Evolutionary conservation across 2,329 filamentous ascomycete genomes (phyloP), one percentile per base, ranked within the genome.

Genomic region (Parascedosporium putredinis): DNA sequence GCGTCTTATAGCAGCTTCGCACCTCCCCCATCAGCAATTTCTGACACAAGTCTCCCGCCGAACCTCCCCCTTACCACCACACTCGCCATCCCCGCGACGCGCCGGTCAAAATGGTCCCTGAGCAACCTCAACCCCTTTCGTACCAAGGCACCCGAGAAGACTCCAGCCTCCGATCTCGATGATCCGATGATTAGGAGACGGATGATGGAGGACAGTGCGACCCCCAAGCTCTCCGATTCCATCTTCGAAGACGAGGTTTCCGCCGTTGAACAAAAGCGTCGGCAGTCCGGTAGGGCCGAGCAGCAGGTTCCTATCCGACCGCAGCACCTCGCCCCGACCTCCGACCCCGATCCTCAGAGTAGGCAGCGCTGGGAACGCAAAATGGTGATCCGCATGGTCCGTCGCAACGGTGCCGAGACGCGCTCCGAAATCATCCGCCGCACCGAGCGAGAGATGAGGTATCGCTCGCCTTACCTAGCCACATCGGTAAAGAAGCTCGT

Each of bases 401-500:
- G 75, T 48, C 77, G 77, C 53, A 73, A 84, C 45, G 84, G 85
- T 7, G 52, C 57, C 10, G 59, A 75, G 56, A 70, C 80, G 16
- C 79, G 78, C 54, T 71, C 76, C 47, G 78, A 89, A 58, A 72
- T 77, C 50, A 77, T 96, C 53, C 78, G 79, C 61, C 80, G 83
- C 57, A 72, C 74, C 7, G 80, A 84, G 65, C 71, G 78, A 52
- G 62, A 75, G 58, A 60, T 75, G 53, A 55, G 66, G 23, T 71
- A 71, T 64, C 83, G 83, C 66, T 88, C 83, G 54, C 76, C 83
- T 44, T 78, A 79, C 57, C 77, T 96, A 62, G 83, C 89, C 59
- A 96, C 93, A 2, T 88, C 83, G 45, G 73, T 87, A 55, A 98
- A 98, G 80, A 98, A 98, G 72, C 75, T 98, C 50, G 83, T 84